These are phyloP conservation scores for Toxoplasma gondii DNA, from an alignment of 169 alveolate genomes.

Conservation along the genomic window DNA sequence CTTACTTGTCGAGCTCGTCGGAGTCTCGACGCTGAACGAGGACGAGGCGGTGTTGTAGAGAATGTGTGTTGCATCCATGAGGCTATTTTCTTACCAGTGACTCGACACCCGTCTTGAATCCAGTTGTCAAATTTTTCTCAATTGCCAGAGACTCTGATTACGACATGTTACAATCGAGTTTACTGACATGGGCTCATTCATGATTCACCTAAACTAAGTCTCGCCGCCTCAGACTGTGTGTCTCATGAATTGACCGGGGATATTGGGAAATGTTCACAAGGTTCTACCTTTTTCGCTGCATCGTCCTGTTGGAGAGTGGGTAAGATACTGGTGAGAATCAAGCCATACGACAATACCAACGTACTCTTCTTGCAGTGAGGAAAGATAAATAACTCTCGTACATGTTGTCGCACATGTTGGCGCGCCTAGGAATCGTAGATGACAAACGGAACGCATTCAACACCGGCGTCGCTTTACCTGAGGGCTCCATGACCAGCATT, in stretches of 20 bases:
- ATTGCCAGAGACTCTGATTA: neutral
- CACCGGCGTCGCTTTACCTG: neutral
- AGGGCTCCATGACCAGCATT: constrained; percentile 21
- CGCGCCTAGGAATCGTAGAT: neutral
- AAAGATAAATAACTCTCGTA: constrained; percentile 1
- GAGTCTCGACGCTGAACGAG: neutral
- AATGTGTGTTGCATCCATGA: too few relatives aligned
- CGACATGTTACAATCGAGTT: neutral
- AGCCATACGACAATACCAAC: neutral
- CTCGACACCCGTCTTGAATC: neutral
- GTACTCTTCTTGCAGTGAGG: constrained; percentile 6
- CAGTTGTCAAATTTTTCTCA: neutral
- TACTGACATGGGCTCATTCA: neutral
- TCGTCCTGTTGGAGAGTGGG: neutral
- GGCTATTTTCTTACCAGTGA: neutral
- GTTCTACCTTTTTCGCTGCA: constrained; percentile 26
- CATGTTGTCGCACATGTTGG: constrained; percentile 36
- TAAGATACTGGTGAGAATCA: too few relatives aligned
- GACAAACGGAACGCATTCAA: neutral
- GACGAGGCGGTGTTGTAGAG: neutral
- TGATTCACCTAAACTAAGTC: neutral
- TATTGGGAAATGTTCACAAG: neutral
- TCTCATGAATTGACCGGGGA: neutral
- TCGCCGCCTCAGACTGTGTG: constrained; percentile 5
- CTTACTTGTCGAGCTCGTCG: constrained; percentile 17